Base-by-base conservation (phyloP, 2,329 filamentous ascomycete species). In the Cordyceps farinosa region DNA sequence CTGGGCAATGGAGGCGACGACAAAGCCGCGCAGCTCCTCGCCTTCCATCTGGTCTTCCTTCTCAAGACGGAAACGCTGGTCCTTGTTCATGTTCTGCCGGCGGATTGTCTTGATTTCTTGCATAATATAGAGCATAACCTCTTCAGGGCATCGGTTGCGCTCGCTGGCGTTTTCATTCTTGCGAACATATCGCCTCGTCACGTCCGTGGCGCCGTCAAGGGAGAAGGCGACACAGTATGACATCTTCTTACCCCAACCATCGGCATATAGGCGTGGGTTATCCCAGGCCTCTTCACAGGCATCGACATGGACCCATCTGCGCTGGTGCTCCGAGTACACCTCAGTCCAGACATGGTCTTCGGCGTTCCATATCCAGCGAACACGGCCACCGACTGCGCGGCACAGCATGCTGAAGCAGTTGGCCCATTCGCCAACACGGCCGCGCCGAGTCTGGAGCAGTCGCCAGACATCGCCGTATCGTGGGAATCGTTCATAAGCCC, bases 401-500 rank as follows among this genome's bases (percentile, higher is more conserved):
- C 94, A 98, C 59, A 99, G 84, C 95, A 98, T 98, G 78, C 90
- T 94, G 79, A 99, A 99, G 82, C 93, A 97, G 78, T 97, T 98
- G 68, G 92, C 92, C 92, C 95, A 98, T 79, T 99, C 95, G 66
- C 95, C 95, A 65, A 90, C 90, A 69, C 95, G 88, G 42, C 95
- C 95, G 69, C 90, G 85, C 69, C 91, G 84, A 34, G 92, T 96
- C 75, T 97, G 90, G 50, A 99, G 80, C 65, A 98, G 78, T 57
- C 92, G 89, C 88, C 96, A 98, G 32, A 97, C 94, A 73, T 99
- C 94, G 65, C 91, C 94, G 75, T 97, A 98, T 65, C 95, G 87
- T 45, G 95, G 93, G 69, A 97, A 99, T 67, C 94, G 87, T 75
- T 97, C 94, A 72, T 88, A 92, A 34, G 87, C 84, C 54, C 87